Base-by-base conservation (phyloP, 176 grass and related monocot species). In the Calamus simplicifolius region DNA sequence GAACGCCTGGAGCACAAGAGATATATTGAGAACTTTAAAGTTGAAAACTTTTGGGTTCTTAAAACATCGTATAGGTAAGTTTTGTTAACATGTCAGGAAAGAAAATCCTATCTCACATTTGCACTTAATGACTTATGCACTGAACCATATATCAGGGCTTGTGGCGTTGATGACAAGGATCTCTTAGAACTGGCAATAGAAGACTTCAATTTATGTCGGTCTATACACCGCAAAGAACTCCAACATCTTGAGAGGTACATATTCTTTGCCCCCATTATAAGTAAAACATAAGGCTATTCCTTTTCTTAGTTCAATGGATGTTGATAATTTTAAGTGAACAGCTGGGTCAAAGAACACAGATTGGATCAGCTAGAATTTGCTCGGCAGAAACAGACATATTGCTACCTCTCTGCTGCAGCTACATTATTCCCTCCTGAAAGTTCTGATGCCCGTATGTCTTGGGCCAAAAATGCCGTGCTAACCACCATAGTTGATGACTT, bases 1-100 rank as follows among this genome's bases (percentile, higher is more conserved):
- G 90, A 95, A 43, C 74, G 82, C 17, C 59, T 95, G 29, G 77
- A 81, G 49, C 90, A 95, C 63, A 95, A 76, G 71, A 76, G 74
- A 68, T 79, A 62, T 63, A 95, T 96, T 19, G 86, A 96, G 77
- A 48, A 61, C 60, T 81, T 90, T 63, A 66, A 79, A 62, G 16
- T 17, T 63, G 57, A 26, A 15, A 54, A 49, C 16, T 59, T 59
- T 54, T 48, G 29, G 0, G 79, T 82, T 70, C 58, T 76, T 52
- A 87, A 96, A 70, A 59, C 80, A 52, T 49, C 58, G 52, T 70
- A 77, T 19, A 18, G 50, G 86, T 90, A 89, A 82, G 70, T 48
- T 29, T 66, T 79, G 2, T 29, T 29, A 21, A 67, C 12, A 30
- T 65, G 57, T 64, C 0, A 15, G 3, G 4, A 10, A 38, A 67